Base-by-base conservation (phyloP, 805 yeast species). In the Candida railenensis region DNA sequence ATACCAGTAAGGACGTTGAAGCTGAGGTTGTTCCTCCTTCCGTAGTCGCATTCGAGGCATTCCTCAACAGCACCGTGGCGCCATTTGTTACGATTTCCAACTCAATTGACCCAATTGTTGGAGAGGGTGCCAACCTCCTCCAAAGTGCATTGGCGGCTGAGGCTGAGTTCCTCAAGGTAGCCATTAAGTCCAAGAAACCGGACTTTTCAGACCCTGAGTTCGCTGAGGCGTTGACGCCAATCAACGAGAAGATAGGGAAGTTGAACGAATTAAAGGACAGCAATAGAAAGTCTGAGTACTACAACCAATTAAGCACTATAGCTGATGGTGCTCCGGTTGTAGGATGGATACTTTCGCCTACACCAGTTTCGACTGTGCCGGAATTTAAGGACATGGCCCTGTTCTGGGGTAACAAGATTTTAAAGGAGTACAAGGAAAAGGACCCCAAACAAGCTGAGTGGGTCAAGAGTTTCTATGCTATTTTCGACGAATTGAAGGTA, bases 361-460 rank as follows among this genome's bases (percentile, higher is more conserved):
- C 89, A 3, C 96, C 97, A 1, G 80, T 86, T 14, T 80, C 89
- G 0, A 79, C 76, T 53, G 78, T 94, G 47, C 80, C 86, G 3
- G 97, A 91, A 53, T 87, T 83, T 68, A 87, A 85, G 61, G 99
- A 94, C 60, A 82, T 95, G 18, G 87, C 96, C 32, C 92, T 86
- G 63, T 94, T 94, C 69, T 94, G 97, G 90, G 80, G 96, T 9
- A 91, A 94, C 69, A 81, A 96, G 56, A 85, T 92, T 37, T 68
- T 91, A 63, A 91, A 91, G 67, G 96, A 89, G 50, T 83, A 70
- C 70, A 89, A 80, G 66, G 96, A 85, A 16, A 69, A 78, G 42
- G 90, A 87, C 55, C 73, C 79, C 34, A 71, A 70, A 46, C 88
- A 88, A 42, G 83, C 78, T 21, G 86, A 85, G 47, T 94, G 98